Evolutionary conservation across 1,284 basidiomycete species (phyloP), one percentile per base, ranked within the genome.

Genomic region (Ganoderma leucocontextum): DNA sequence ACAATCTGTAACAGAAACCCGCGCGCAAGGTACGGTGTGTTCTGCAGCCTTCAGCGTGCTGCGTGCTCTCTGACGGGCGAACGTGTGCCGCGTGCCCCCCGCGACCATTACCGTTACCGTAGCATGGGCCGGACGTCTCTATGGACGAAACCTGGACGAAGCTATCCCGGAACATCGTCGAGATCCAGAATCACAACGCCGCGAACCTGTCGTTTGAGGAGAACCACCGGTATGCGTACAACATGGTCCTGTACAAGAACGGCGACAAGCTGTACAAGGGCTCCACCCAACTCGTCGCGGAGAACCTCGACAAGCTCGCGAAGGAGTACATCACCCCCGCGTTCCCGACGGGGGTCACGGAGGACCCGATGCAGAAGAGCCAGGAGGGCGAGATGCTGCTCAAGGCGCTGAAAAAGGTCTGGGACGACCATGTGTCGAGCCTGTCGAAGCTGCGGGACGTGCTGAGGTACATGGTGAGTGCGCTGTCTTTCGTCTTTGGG

Each of bases 121-220:
- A 93, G 92, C 90, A 89, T 80, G 90, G 89, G 15, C 85, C 89
- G 38, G 89, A 90, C 65, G 85, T 92, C 62, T 89, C 89, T 38
- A 83, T 88, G 25, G 88, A 92, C 59, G 87, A 91, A 72, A 94
- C 89, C 60, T 96, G 95, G 94, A 77, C 84, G 25, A 87, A 89
- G 72, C 83, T 98, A 17, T 86, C 92, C 22, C 84, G 85, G 66
- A 98, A 98, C 73, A 97, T 99, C 74, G 87, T 90, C 67, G 95
- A 98, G 84, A 99, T 99, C 67, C 95, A 98, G 80, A 94, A 95
- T 75, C 95, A 98, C 82, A 95, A 98, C 80, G 95, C 96, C 8
- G 91, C 91, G 66, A 93, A 91, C 76, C 89, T 99, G 38, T 98
- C 95, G 17, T 99, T 97, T 77, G 98, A 99, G 80, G 97, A 98